A percentile compares a stretch with the other conserved stretches of the same genome.
phyloP scores from a whole-genome alignment of 2,329 filamentous ascomycete species.

The Fusarium decemcellulare region DNA sequence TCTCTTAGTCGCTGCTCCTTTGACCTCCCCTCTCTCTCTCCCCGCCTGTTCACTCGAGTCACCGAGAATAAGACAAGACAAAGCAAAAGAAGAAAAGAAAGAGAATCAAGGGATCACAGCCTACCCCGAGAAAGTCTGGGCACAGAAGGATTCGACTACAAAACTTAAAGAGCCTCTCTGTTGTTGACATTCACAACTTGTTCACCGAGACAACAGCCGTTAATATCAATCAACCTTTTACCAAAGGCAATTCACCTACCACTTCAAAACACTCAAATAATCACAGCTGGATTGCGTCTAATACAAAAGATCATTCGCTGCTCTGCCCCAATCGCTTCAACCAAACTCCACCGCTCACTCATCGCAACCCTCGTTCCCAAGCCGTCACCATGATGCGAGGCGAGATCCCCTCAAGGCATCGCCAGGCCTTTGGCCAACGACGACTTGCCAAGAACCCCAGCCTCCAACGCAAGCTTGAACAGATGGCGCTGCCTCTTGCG shows the following conservation, averaged over 20 bases:
- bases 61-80: conserved; percentile 4
- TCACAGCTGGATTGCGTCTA: conserved; percentile 12
- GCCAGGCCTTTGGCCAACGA: conserved; percentile 48
- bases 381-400: conserved; percentile 51
- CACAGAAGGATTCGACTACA: conserved; percentile 27
- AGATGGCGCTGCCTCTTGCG: conserved; percentile 76
- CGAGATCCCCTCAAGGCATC: conserved; percentile 51
- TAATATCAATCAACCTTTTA: conserved; percentile 20
- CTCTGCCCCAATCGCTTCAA: neutral
- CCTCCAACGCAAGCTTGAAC: conserved; percentile 72
- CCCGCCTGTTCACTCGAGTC: neutral
- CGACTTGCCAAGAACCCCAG: conserved; percentile 61
- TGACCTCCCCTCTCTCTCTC: neutral
- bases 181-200: conserved; percentile 29
- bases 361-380: neutral
- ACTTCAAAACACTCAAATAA: neutral
- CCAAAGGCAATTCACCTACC: conserved; percentile 30
- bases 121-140: neutral
- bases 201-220: conserved; percentile 26
- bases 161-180: conserved; percentile 22
- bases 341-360: neutral
- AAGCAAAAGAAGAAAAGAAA: neutral
- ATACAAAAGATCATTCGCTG: conserved; percentile 18
- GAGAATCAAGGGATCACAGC: neutral
- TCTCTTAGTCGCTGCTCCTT: conserved; percentile 12